These are phyloP conservation scores for Vanrija sp. DNA, from an alignment of 1,284 basidiomycete genomes.

Conservation along the genomic window DNA sequence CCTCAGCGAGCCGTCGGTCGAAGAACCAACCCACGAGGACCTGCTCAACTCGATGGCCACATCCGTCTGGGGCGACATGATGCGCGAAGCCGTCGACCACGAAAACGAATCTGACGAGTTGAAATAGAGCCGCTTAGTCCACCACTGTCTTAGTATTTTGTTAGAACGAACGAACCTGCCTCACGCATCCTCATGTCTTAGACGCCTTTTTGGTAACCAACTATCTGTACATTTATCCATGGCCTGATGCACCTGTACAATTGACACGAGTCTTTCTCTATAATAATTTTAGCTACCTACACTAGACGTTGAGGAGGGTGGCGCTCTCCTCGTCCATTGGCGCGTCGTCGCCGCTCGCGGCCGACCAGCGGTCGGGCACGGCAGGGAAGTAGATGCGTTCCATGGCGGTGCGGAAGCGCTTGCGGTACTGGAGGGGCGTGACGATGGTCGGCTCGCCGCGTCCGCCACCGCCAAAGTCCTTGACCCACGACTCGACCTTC, in stretches of 20 bases:
- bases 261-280: neutral
- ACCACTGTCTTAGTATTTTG: no score
- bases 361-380: constrained; percentile 46
- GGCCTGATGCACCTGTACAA: no score
- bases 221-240: no score
- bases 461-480: constrained; percentile 76
- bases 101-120: neutral
- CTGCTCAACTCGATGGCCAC: constrained; percentile 33
- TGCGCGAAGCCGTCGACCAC: constrained; percentile 43
- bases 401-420: constrained; percentile 86
- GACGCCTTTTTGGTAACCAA: no score
- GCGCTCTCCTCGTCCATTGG: constrained; percentile 6
- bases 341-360: constrained; percentile 1
- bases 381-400: constrained; percentile 70
- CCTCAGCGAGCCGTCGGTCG: constrained; percentile 4
- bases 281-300: neutral
- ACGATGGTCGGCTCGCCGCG: constrained; percentile 90
- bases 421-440: constrained; percentile 60
- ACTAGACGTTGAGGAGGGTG: constrained; percentile 3
- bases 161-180: no score
- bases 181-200: no score
- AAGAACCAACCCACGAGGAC: constrained; percentile 26
- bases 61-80: constrained; percentile 49
- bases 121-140: no score
- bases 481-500: constrained; percentile 95